Evolutionary conservation across 108 stramenopile genomes (phyloP).

Genomic region (Tribonema minus): DNA sequence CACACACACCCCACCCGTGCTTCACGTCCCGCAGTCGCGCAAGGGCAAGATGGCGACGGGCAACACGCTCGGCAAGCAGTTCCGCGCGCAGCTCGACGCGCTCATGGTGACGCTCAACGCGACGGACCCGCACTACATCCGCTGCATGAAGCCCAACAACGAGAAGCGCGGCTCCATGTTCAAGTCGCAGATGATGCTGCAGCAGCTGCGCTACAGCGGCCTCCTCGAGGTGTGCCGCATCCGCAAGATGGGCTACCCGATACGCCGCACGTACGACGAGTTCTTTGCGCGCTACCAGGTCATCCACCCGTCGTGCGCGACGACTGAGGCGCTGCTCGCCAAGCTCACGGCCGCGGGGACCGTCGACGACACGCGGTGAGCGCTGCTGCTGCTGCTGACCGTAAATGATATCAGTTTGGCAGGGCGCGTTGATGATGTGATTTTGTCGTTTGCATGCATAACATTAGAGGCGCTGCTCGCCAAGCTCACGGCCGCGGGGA

Average conservation of each 20-base stretch:
- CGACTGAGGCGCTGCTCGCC: conserved; percentile 47
- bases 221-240: conserved; percentile 55
- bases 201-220: conserved; percentile 57
- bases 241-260: conserved; percentile 60
- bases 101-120: conserved; percentile 52
- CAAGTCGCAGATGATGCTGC: conserved; percentile 43
- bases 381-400: too few relatives aligned
- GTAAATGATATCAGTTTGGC: too few relatives aligned
- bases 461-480: conserved; percentile 49
- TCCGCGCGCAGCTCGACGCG: conserved; percentile 48
- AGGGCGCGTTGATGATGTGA: too few relatives aligned
- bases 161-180: conserved; percentile 38
- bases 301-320: conserved; percentile 22
- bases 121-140: conserved; percentile 54
- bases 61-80: conserved; percentile 48
- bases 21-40: background rate
- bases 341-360: conserved; percentile 1
- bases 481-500: conserved; percentile 1
- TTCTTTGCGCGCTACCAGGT: conserved; percentile 58
- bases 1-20: too few relatives aligned
- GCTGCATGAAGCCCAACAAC: conserved; percentile 84
- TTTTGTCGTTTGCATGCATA: too few relatives aligned
- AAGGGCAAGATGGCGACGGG: conserved; percentile 38
- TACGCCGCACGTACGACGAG: conserved; percentile 59
- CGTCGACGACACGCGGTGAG: background rate